Conservation (phyloP, 164 flowering plant genomes). For the Kingdonia uniflora region DNA sequence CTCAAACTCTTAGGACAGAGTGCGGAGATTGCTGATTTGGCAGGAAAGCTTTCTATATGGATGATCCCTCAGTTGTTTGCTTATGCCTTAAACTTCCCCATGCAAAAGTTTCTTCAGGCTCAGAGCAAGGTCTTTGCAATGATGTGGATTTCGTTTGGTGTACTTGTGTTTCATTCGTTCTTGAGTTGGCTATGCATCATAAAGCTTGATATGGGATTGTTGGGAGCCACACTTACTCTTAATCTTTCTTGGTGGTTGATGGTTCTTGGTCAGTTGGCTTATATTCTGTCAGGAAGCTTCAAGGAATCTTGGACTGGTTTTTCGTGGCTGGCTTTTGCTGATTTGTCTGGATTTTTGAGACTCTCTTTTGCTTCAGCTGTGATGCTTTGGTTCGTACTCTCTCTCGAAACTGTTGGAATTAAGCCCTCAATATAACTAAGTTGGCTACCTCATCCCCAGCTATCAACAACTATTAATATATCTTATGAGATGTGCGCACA, state of each 20-base stretch:
- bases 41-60: constrained; percentile 25
- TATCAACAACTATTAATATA: too few species aligned
- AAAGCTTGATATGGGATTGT: constrained; percentile 2
- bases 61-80: constrained; percentile 27
- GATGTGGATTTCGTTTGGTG: background rate
- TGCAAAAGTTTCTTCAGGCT: constrained; percentile 24
- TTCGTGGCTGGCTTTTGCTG: constrained; percentile 6
- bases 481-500: too few species aligned
- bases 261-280: background rate
- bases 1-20: constrained; percentile 15
- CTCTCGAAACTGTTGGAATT: too few species aligned
- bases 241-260: constrained; percentile 7
- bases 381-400: constrained; percentile 8
- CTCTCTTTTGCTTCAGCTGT: constrained; percentile 9
- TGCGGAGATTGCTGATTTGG: constrained; percentile 10
- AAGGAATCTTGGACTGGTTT: constrained; percentile 2
- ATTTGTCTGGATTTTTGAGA: constrained; percentile 2
- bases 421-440: too few species aligned
- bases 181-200: constrained; percentile 5
- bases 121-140: constrained; percentile 12
- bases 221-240: constrained; percentile 2
- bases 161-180: background rate
- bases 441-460: too few species aligned
- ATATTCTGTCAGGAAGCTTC: background rate
- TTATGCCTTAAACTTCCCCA: constrained; percentile 20